Evolutionary conservation across 305 asterid species (phyloP), one percentile per base, ranked within the genome.

Genomic region (Fraxinus baroniana): DNA sequence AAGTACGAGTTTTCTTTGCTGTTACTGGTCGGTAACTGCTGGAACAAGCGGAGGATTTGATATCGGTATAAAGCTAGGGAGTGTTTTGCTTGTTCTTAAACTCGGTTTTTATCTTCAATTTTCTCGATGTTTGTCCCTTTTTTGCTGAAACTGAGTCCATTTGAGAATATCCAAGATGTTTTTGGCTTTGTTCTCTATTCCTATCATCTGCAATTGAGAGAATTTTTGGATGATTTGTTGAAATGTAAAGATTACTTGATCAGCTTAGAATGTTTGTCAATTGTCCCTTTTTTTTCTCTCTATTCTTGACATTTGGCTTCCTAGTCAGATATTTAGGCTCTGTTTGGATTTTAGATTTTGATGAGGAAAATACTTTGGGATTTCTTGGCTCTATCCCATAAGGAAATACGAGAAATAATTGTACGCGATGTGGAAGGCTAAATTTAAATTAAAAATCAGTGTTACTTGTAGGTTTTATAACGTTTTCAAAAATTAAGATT

Each of bases 1-100:
- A 70, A 30, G n/a, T 62, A 57, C n/a, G 39, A 17, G 66, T 57
- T 46, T 8, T 72, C 24, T 70, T 77, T 76, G 73, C 83, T 81
- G 88, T 83, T 84, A 87, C 78, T 82, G 72, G 79, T 83, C 78
- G 81, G 87, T 83, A 81, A 83, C 85, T 30, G 85, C 83, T 37
- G 82, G 79, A 70, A 12, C 75, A 30, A 70, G 75, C 37, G 7
- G 75, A 70, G 15, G 36, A 81, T 70, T 62, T 71, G 24, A 41
- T 49, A 20, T 76, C 12, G 4, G 78, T 76, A 74, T 80, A 76
- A 83, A 85, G 81, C 55, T 80, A 60, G 76, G 32, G 39, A 72
- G 84, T 52, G 82, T 77, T 32, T 52, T 52, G 22, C 22, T 52
- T 49, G 2, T 15, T 49, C n/a, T 80, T 52, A 52, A 77, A 81